phyloP scores from a whole-genome alignment of 345 rosid genomes.

The Eutrema yunnanense region DNA sequence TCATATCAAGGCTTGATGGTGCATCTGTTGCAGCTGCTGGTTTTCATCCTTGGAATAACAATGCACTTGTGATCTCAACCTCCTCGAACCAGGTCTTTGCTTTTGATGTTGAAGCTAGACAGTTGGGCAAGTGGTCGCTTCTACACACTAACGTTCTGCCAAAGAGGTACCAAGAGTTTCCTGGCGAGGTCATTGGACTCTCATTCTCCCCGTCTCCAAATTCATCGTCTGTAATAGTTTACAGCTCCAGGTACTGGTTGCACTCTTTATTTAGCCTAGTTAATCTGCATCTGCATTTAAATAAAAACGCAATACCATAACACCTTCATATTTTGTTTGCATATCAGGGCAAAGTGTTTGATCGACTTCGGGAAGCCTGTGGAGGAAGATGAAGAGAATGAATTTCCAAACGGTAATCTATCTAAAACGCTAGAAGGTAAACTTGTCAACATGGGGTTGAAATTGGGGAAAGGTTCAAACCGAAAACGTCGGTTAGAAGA shows the following conservation, averaged over 20 bases:
- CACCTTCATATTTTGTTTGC: neutral
- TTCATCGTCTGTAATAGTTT: conserved; percentile 57
- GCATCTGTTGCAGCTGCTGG: conserved; percentile 93
- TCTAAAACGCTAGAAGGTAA: conserved; percentile 41
- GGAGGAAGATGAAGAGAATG: conserved; percentile 55
- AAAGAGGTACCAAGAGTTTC: conserved; percentile 83
- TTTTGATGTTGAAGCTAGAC: conserved; percentile 86
- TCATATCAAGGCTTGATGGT: conserved; percentile 82
- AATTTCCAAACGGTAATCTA: conserved; percentile 37
- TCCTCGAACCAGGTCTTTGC: conserved; percentile 81
- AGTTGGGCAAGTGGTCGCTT: conserved; percentile 86
- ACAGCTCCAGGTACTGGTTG: conserved; percentile 72
- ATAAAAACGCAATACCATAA: neutral
- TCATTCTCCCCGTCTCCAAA: conserved; percentile 59
- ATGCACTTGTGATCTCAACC: conserved; percentile 68
- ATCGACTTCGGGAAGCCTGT: conserved; percentile 77
- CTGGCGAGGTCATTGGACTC: conserved; percentile 90
- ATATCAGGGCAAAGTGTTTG: conserved; percentile 79
- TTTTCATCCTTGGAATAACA: conserved; percentile 66
- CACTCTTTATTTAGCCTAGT: neutral
- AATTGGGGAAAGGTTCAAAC: conserved; percentile 1
- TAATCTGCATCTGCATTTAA: neutral
- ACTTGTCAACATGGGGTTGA: conserved; percentile 37
- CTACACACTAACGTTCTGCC: conserved; percentile 58
- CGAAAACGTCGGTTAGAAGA: conserved; percentile 51